Evolutionary conservation across 2,329 filamentous ascomycete species (phyloP).

Genomic region (Phoma herbarum): DNA sequence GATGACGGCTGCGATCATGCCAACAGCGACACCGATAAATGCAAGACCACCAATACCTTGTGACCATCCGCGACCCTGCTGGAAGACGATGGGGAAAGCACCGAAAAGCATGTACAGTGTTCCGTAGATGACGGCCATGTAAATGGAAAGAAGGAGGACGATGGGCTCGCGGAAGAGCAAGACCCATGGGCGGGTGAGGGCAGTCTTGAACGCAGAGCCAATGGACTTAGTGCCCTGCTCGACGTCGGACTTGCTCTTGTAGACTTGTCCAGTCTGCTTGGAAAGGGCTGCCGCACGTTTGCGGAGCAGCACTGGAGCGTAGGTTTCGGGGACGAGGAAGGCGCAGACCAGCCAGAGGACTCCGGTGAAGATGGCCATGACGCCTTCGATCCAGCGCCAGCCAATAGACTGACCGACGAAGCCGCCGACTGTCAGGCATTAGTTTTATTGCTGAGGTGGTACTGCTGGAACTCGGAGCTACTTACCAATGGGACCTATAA

Average conservation of each 20-base stretch:
- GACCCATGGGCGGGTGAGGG: conserved; percentile 39
- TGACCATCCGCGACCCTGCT: conserved; percentile 42
- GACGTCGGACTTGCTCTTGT: conserved; percentile 58
- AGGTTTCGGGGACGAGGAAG: conserved; percentile 66
- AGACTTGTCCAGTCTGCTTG: conserved; percentile 64
- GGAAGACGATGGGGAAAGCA: conserved; percentile 59
- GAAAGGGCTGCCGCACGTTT: conserved; percentile 68
- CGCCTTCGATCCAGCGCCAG: conserved; percentile 49
- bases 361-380: conserved; percentile 63
- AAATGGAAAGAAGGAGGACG: conserved; percentile 28
- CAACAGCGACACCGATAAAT: conserved; percentile 30
- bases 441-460: conserved; percentile 31
- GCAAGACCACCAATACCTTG: conserved; percentile 52
- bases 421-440: conserved; percentile 40
- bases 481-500: conserved; percentile 54
- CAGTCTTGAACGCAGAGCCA: conserved; percentile 6
- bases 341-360: conserved; percentile 44
- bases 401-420: conserved; percentile 28
- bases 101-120: conserved; percentile 59
- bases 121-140: conserved; percentile 52
- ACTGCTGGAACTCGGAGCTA: background rate
- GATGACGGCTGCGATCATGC: conserved; percentile 24
- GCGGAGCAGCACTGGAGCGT: conserved; percentile 66
- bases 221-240: conserved; percentile 17
- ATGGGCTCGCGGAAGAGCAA: conserved; percentile 36